Percentiles rank a stretch among this genome's conserved stretches.
These are phyloP conservation scores for Phylloporus scabripes DNA, from an alignment of 768 basidiomycete species.

Conservation along the genomic window DNA sequence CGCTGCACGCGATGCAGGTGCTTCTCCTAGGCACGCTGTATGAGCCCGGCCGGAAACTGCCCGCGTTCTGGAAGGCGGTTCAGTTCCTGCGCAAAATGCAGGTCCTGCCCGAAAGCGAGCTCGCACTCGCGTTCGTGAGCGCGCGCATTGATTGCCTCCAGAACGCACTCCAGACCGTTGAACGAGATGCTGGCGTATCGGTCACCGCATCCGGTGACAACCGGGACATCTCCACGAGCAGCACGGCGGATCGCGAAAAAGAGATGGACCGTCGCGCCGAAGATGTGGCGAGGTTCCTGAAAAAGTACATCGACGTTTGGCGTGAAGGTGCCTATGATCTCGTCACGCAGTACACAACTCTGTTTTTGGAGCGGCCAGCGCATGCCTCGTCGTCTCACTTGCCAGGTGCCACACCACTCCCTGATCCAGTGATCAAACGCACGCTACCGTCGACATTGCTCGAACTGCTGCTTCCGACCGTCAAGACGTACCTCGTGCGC, in stretches of 20 bases:
- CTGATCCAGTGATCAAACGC: conserved; percentile 25
- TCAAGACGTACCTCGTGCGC: conserved; percentile 56
- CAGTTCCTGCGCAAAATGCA: conserved; percentile 83
- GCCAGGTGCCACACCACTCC: conserved; percentile 16
- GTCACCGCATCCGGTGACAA: conserved; percentile 9
- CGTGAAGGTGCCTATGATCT: conserved; percentile 91
- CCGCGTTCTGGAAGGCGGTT: conserved; percentile 84
- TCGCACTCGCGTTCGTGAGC: conserved; percentile 81
- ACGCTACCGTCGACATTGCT: conserved; percentile 30
- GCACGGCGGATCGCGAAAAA: conserved; percentile 34
- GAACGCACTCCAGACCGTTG: conserved; percentile 48
- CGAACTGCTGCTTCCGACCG: conserved; percentile 58
- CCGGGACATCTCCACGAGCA: conserved; percentile 14
- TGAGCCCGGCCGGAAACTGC: conserved; percentile 79
- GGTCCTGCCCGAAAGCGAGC: conserved; percentile 62
- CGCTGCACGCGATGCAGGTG: conserved; percentile 61
- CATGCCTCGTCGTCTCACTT: conserved; percentile 17
- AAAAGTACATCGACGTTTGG: conserved; percentile 87
- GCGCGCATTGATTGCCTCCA: conserved; percentile 64
- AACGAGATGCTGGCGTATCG: conserved; percentile 39
- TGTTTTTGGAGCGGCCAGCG: conserved; percentile 70
- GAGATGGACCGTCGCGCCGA: conserved; percentile 57
- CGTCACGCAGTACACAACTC: conserved; percentile 82
- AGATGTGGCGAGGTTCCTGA: conserved; percentile 71
- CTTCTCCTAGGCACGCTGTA: conserved; percentile 75